Base-by-base conservation (phyloP, 2,329 filamentous ascomycete genomes). In the Talaromyces sp. region DNA sequence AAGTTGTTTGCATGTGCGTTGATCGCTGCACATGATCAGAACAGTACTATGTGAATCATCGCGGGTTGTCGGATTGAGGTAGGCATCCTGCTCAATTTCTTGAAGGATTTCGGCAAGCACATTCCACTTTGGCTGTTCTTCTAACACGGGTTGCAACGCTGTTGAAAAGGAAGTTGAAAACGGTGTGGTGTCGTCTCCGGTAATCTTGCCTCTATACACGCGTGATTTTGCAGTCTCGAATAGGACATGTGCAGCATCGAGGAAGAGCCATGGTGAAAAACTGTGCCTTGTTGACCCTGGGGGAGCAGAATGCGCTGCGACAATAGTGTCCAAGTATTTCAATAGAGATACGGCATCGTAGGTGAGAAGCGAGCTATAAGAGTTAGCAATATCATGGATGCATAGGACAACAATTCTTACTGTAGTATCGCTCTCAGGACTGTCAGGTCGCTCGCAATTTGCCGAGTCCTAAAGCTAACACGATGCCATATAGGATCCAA, bases 401-500 rank as follows among this genome's bases (percentile, higher is more conserved):
- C 1, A 47, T 27, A 8, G 30, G 14, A 60, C 30, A 36, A n/a
- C 10, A 10, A 30, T 27, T 65, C 77, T 40, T 82, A 89, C 75
- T 94, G 89, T 16, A 99, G 83, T 74, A 98, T 89, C 27, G 87
- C 87, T 61, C 94, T 86, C 42, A 99, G 82, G 18, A 96, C 87
- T 0, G 89, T 89, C 67, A 99, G 76, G 72, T 98, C 95, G 69
- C 88, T 89, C 61, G 96, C 94, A 67, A 99, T 96, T 76, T 97
- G 93, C 69, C 90, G 91, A 2, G 94, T 98, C 76, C 95, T 92
- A 83, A 91, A 96, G 74, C 90, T 97, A 57, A 96, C 91, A 59
- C 95, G 87, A 78, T 99, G 95, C 95, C 95, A 99, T 62, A 98
- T 93, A 4, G 94, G 93, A 71, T 98, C 93, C 18, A 99, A 81